phyloP scores from a whole-genome alignment of 164 flowering plant species.

The Litsea cubeba region DNA sequence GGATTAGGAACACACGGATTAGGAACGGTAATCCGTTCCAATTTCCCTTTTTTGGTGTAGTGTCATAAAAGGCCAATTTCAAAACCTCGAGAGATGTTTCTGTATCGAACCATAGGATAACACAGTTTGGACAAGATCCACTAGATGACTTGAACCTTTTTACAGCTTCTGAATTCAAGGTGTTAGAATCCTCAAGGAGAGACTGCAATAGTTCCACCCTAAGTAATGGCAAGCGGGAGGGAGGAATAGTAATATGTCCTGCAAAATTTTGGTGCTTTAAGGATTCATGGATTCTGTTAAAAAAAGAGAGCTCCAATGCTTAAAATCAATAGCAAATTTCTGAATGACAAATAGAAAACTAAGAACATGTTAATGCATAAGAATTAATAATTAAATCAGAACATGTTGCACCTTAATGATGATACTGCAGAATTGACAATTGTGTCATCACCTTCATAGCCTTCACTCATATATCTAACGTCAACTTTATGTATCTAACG shows the following conservation, averaged over 20 bases:
- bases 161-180: constrained; percentile 25
- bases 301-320: background rate
- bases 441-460: background rate
- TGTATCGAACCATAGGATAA: constrained; percentile 71
- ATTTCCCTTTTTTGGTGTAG: too few relatives aligned
- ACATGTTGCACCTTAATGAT: too few relatives aligned
- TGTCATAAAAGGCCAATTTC: constrained; percentile 65
- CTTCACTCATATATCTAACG: too few relatives aligned
- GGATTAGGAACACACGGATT: too few relatives aligned
- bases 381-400: too few relatives aligned
- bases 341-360: background rate
- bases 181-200: constrained; percentile 57
- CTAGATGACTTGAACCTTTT: constrained; percentile 24
- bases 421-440: background rate
- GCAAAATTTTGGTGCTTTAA: constrained; percentile 22
- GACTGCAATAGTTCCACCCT: constrained; percentile 65
- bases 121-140: constrained; percentile 46
- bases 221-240: constrained; percentile 66
- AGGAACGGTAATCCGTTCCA: too few relatives aligned
- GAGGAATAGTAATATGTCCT: constrained; percentile 80
- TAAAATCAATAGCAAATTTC: background rate
- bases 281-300: constrained; percentile 5
- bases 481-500: too few relatives aligned
- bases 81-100: constrained; percentile 89
- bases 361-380: too few relatives aligned